Base-by-base conservation (phyloP, 768 basidiomycete genomes). In the Tulasnella sp. region DNA sequence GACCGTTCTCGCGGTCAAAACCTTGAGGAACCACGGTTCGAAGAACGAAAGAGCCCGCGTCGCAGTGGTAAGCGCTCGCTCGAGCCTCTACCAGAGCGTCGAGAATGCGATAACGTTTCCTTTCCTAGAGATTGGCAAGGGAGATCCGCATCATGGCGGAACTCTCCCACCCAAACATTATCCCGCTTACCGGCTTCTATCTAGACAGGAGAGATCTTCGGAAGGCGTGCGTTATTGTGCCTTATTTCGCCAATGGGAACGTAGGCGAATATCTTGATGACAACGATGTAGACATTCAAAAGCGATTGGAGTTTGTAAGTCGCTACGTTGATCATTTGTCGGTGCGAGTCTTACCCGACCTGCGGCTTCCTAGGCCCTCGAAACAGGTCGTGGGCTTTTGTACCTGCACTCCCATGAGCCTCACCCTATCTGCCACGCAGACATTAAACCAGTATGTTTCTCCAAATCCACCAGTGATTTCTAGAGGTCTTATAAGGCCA, bases 371-470 rank as follows among this genome's bases (percentile, higher is more conserved):
- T 22, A 75, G 73, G 73, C 73, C 12, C 40, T 42, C 24, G 73
- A 75, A 4, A 41, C 40, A 42, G 73, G 41, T 12, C 22, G 28
- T 2, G 73, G 73, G 14, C 28, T 75, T 22, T 20, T 6, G n/a
- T 75, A 75, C 44, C 37, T 75, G 2, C 73, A 75, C 37, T 34
- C 73, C 37, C 22, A 5, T 5, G 4, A 3, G 34, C 73, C 73
- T n/a, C n/a, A n/a, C 37, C 73, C 73, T 28, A 44, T 75, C 28
- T 75, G 73, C 28, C 73, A 75, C 46, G 73, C 41, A 34, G 73
- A 75, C 37, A 75, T 75, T 34, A 75, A 75, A 41, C 46, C 73
- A 8, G 73, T 75, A 48, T 2, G 73, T 75, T 40, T 46, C 20
- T 72, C 24, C 28, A 9, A 69, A 5, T 69, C n/a, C 64, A n/a